These are phyloP conservation scores for Epichloe baconii DNA, from an alignment of 2,329 filamentous ascomycete genomes.

Conservation along the genomic window DNA sequence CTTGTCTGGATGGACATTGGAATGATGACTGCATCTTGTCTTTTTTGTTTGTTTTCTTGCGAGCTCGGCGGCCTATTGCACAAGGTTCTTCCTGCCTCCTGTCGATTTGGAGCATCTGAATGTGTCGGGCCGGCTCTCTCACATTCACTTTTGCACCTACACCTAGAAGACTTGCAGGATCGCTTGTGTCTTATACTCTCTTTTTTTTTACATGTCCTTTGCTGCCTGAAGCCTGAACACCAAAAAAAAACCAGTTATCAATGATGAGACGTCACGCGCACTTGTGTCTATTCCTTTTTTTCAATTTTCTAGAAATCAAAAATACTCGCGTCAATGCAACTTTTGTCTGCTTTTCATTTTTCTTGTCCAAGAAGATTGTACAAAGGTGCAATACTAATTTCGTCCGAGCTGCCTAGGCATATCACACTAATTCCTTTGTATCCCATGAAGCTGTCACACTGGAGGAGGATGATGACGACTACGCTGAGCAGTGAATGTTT, in stretches of 20 bases:
- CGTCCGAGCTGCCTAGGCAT: no score
- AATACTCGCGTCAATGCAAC: background rate
- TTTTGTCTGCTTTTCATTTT: background rate
- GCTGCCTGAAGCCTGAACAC: background rate
- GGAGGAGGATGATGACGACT: no score
- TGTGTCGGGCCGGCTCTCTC: conserved; percentile 11
- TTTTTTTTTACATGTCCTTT: background rate
- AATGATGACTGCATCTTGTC: conserved; percentile 1
- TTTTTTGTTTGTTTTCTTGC: background rate
- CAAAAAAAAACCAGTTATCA: background rate
- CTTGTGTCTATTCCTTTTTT: background rate
- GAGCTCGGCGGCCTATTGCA: background rate
- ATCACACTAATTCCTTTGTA: no score
- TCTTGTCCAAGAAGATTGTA: no score
- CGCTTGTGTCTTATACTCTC: background rate
- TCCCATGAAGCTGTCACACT: no score
- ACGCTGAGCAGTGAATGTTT: no score
- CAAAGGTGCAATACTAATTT: no score
- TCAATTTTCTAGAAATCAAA: background rate
- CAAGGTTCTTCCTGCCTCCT: background rate
- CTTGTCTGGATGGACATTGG: background rate
- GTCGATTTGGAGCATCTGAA: background rate
- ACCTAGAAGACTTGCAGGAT: background rate
- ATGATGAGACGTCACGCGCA: conserved; percentile 8
- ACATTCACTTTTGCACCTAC: conserved; percentile 4